phyloP scores from a whole-genome alignment of 2,329 filamentous ascomycete genomes.

The Fusarium coicis region DNA sequence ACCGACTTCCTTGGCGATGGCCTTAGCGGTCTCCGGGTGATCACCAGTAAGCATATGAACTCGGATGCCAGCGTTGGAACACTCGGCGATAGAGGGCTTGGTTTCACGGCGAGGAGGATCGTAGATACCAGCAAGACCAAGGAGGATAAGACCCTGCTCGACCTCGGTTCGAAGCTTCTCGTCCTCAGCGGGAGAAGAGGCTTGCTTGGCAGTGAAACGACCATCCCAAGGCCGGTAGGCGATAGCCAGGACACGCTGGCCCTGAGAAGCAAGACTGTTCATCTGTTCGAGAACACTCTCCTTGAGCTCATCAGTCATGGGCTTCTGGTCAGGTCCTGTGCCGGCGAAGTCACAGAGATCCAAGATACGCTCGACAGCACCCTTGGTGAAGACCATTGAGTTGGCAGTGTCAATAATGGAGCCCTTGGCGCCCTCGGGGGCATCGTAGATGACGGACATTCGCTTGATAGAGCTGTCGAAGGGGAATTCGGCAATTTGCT shows the following conservation, averaged over 20 bases:
- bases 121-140: conserved; percentile 87
- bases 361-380: conserved; percentile 69
- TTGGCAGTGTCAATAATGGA: conserved; percentile 54
- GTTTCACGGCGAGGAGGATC: conserved; percentile 88
- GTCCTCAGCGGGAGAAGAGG: conserved; percentile 51
- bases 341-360: conserved; percentile 65
- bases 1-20: conserved; percentile 82
- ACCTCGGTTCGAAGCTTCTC: conserved; percentile 67
- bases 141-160: conserved; percentile 75
- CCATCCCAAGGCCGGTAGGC: conserved; percentile 71
- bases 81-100: conserved; percentile 75
- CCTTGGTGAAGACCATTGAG: conserved; percentile 70
- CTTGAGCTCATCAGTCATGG: conserved; percentile 63
- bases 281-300: conserved; percentile 63
- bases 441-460: conserved; percentile 80
- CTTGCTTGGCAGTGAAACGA: conserved; percentile 54
- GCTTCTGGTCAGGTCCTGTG: conserved; percentile 53
- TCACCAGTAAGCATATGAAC: conserved; percentile 90
- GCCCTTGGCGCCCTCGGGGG: conserved; percentile 53
- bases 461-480: conserved; percentile 83
- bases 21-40: conserved; percentile 80
- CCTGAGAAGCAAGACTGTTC: conserved; percentile 70
- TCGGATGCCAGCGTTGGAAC: conserved; percentile 77
- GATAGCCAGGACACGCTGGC: conserved; percentile 77
- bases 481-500: conserved; percentile 76